Base-by-base conservation (phyloP, 768 basidiomycete species). In the Gautieria morchelliformis region DNA sequence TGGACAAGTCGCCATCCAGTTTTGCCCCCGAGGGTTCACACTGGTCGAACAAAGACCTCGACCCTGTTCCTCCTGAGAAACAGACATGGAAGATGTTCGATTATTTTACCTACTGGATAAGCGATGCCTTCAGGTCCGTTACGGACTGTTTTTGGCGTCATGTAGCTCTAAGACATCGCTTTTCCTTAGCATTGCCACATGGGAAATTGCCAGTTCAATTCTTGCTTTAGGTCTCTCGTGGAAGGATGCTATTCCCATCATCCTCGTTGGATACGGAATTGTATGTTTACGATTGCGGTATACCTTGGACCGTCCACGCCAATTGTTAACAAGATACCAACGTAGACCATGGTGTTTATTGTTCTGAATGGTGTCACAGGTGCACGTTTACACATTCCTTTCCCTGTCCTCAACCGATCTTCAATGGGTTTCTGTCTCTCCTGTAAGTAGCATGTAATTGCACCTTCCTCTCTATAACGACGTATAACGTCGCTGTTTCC, bases 381-480 rank as follows among this genome's bases (percentile, higher is more conserved):
- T 22, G 85, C 89, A 24, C 79, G 85, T 19, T 76, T 89, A 47
- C 88, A 89, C 62, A 72, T 92, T 24, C 80, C 86, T 0, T 91
- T 91, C 66, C 78, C 81, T 1, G 78, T 93, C 52, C 74, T 91
- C 14, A 89, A 85, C 62, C 77, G 91, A 17, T 89, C 90, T 1
- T 90, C 87, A 0, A 89, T 93, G 63, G 91, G 92, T 1, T 93
- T 91, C 72, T 93, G 87, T 83, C 80, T 93, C 63, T 87, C 88
- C 65, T 93, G 56, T 49, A 3, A 48, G 56, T 39, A 52, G 3
- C n/a, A 35, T 24, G 19, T 3, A 42, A 11, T 14, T 57, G 3
- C 10, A 20, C 48, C 15, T 15, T 9, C 4, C 4, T 14, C 35
- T 9, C 9, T 37, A 9, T 37, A 14, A 35, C 32, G 2, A 5